Evolutionary conservation across 2,329 filamentous ascomycete genomes (phyloP), one percentile per base, ranked within the genome.

Genomic region (Daldinia eschscholtzii): DNA sequence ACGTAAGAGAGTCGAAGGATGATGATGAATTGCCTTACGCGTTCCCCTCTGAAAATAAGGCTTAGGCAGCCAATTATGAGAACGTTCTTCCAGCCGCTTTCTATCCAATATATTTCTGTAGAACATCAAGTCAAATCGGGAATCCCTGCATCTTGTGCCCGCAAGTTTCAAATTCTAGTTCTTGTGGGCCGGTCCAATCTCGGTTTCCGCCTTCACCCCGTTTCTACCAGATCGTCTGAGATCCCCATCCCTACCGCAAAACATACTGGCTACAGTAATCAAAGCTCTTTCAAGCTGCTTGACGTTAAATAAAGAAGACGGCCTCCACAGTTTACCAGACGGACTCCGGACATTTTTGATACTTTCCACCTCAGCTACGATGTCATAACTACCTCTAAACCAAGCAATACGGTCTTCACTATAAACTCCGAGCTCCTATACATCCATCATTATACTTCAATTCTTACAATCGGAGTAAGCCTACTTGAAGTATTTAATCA

Each of bases 151-250:
- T 6, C 46, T 52, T 42, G 18, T 33, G 33, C 46, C 44, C 6
- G 26, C 46, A 33, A 15, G 46, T 52, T 52, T 52, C 46, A 52
- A 52, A 7, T 33, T 33, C 46, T 52, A 33, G 26, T n/a, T 23
- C 18, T 37, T 30, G 70, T 67, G 57, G 64, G 52, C 57, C 64
- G 52, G 23, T 37, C 53, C 61, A 72, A 42, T 50, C 50, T 68
- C 65, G 70, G 65, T 56, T 72, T 72, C 62, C 20, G 20, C 63
- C 61, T 61, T 61, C 60, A 60, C 48, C 63, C 60, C 35, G 33
- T 61, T 60, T 59, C 26, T 28, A 30, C 58, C 18, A 57, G 50
- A 65, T 64, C 64, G 57, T 35, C 52, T 55, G 4, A 52, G 46
- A 60, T 53, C 57, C 57, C 53, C 33, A 35, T 57, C 55, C 39